Base-by-base conservation (phyloP, 192 early-diverging fungal genomes). In the Podila clonocystis region DNA sequence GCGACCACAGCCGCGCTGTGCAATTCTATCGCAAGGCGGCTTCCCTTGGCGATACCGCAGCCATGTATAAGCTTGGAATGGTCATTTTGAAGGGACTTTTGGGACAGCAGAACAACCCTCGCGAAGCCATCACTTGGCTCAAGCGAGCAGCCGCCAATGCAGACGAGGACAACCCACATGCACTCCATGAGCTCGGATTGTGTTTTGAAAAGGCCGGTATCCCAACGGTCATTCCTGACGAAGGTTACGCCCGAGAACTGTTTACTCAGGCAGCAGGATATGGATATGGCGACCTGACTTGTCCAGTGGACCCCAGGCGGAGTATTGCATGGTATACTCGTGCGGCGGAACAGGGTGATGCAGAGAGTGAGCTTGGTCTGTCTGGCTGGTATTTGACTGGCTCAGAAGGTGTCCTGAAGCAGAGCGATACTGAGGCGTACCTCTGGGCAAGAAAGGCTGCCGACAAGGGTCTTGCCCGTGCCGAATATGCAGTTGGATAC, bases 321-420 rank as follows among this genome's bases (percentile, higher is more conserved):
- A 97, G 96, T 29, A 98, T 99, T 74, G 94, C 93, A 4, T 99
- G 97, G 96, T 99, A 99, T 88, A 94, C 96, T 26, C 86, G 89
- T 9, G 95, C 97, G 1, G 98, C 97, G 8, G 94, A 97, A 73
- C 93, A 97, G 76, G 91, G 92, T 29, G 92, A 99, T 71, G 83
- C 91, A 4, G 96, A 99, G 30, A 93, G 95, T 4, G 97, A 97
- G 75, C 85, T 99, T 36, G 96, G 95, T 20, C 86, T 99, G 8
- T 97, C 97, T 1, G 98, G 97, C 5, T 99, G 98, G 98, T 99
- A 99, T 74, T 86, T 99, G 75, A 98, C 97, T 1, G 97, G 96
- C 31, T 91, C 95, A 7, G 96, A 99, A 66, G 93, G 91, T 15
- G 90, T 96, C 12, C 78, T 99, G 75, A 88, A 88, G 66, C 97